Evolutionary conservation across 441 rosid genomes (phyloP), one percentile per base, ranked within the genome.

Genomic region (Populus hybrid): DNA sequence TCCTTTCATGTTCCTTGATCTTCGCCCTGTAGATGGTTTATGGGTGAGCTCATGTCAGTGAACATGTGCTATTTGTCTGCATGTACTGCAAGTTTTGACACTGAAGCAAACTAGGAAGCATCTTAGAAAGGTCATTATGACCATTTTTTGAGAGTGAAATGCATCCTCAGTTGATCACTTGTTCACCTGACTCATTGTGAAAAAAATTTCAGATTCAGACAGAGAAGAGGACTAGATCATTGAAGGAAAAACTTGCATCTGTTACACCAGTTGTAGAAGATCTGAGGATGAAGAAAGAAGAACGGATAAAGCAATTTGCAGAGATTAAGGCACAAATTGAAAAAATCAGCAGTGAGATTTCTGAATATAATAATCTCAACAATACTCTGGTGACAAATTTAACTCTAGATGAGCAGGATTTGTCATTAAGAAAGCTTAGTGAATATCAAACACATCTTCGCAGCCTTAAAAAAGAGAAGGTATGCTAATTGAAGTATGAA

Each of bases 401-500:
- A 68, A 79, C 89, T 72, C 80, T 91, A 8, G 89, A 89, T 77
- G 98, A 92, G 78, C 88, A 91, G 70, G 99, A 94, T 87, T 88
- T 97, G 84, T 90, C 98, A 0, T 35, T 90, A 18, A 87, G 99
- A 79, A 94, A 84, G 89, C 98, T 97, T 77, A 84, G 85, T 59
- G 99, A 97, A 79, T 91, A 88, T 85, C 94, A 93, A 85, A 83
- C 90, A n/a, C 90, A 87, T 86, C 93, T 97, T 50, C 91, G 84
- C 40, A 79, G 89, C 34, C 97, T 97, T 82, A 97, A 94, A 75
- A 91, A 88, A 82, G 97, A 97, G 81, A 97, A 94, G 98, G 98
- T 92, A 84, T 75, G 80, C 34, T 46, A 50, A 65, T 72, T 36
- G 34, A 65, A 7, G 35, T 24, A 35, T 9, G 50, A 75, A 10